Evolutionary conservation across 139 green algal genomes (phyloP), one percentile per base, ranked within the genome.

Genomic region (Pleodorina starrii): DNA sequence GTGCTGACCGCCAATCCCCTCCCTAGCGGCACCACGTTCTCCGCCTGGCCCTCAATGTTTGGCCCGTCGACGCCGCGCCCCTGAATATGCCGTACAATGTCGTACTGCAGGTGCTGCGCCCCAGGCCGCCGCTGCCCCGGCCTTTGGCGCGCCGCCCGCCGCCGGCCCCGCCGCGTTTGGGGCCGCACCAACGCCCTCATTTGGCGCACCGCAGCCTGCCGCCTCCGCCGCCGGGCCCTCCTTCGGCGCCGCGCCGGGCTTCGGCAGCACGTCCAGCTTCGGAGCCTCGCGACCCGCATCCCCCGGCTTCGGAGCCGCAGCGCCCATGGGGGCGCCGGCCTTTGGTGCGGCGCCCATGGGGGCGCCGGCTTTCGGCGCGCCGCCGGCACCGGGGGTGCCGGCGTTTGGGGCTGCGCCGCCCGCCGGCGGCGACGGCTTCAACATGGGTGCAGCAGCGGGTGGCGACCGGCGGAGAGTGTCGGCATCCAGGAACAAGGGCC

Each of bases 401-500:
- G 44, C 23, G 29, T 88, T 88, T 23, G 83, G 83, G 1, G 83
- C 46, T 0, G 19, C 60, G 0, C 43, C 63, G n/a, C 60, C 66
- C 2, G 66, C 46, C 0, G 68, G 35, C 35, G 46, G 35, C 17
- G 83, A 80, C 68, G 83, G 68, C 5, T 88, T 88, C 68, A 88
- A 43, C 48, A n/a, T 88, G 0, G 83, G 83, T 21, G 68, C 81
- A 21, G 68, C 81, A 21, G 81, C 63, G 23, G 83, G 46, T 66
- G 46, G 44, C 27, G 83, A 80, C 46, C 36, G 83, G 40, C 60
- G 83, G 17, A 44, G 83, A 17, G 83, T 88, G 46, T 81, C 83
- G 14, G 83, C 83, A 0, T 40, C 44, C 0, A 54, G 83, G 40
- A 80, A 50, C 29, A 75, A 75, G 46, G 83, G 83, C 32, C 60